phyloP scores from a whole-genome alignment of 495 filamentous ascomycete species.

The Podospora conica region DNA sequence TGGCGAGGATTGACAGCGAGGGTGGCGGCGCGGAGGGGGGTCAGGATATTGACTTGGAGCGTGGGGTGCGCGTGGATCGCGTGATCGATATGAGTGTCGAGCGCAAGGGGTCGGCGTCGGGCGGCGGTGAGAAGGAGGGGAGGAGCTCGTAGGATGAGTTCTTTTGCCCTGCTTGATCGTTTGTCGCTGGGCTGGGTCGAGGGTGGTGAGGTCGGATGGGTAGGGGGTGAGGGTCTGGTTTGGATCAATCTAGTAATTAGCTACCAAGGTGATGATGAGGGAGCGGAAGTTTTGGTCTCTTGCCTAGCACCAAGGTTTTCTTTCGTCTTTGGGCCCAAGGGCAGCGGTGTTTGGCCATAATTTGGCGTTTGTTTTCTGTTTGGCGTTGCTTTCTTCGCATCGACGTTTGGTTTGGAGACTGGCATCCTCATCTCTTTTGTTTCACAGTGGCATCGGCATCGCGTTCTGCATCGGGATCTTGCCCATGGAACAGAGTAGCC shows the following conservation, averaged over 20 bases:
- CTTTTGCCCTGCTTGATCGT: neutral
- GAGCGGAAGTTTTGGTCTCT: neutral
- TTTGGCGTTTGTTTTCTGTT: neutral
- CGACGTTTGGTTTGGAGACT: neutral
- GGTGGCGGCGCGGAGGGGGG: neutral
- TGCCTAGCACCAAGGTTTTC: neutral
- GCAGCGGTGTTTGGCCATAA: neutral
- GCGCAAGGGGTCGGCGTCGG: conserved; percentile 3
- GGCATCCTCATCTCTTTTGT: neutral
- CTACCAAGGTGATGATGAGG: neutral
- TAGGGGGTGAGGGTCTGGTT: neutral
- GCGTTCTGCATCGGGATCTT: neutral
- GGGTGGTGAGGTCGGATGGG: neutral
- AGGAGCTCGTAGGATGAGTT: conserved; percentile 7
- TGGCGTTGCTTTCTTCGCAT: neutral
- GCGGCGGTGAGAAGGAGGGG: neutral
- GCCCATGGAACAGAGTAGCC: neutral
- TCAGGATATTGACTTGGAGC: neutral
- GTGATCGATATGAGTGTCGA: neutral
- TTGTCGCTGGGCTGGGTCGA: neutral
- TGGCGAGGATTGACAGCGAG: conserved; percentile 12
- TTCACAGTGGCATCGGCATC: neutral
- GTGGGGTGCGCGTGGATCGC: conserved; percentile 3
- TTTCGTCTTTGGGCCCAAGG: neutral
- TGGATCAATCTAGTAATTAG: too few species aligned